A percentile compares a stretch with the other conserved stretches of the same genome.
Conservation (phyloP, 495 filamentous ascomycete species). For the Parathielavia hyrcaniae region DNA sequence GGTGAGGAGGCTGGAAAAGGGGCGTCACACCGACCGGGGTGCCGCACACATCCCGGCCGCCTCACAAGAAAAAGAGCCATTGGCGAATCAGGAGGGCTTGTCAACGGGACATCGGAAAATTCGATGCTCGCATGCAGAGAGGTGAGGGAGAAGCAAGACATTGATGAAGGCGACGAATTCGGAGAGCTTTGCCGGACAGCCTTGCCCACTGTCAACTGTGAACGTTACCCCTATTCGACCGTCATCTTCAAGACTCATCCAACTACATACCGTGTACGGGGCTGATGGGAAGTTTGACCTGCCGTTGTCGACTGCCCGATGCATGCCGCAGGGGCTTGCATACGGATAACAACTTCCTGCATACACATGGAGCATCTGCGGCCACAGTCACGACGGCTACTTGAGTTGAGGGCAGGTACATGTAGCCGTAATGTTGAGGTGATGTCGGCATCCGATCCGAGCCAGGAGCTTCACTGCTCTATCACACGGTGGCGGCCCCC, state of each 20-base stretch:
- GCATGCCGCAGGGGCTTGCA: too few relatives aligned
- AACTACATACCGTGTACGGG: too few relatives aligned
- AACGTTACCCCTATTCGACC: not conserved
- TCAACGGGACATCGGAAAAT: not conserved
- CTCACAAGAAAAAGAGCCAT: not conserved
- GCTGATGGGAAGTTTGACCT: too few relatives aligned
- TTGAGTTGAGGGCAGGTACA: too few relatives aligned
- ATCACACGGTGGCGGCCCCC: not conserved
- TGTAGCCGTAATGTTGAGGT: too few relatives aligned
- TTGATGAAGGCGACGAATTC: not conserved
- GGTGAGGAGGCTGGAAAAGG: not conserved
- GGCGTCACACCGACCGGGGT: not conserved
- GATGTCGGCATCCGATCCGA: not conserved
- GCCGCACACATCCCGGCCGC: not conserved
- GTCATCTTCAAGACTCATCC: too few relatives aligned
- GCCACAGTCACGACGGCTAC: too few relatives aligned
- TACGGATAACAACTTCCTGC: too few relatives aligned
- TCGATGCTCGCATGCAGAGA: slow-evolving; percentile 1
- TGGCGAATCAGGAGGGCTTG: not conserved
- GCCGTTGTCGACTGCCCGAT: too few relatives aligned
- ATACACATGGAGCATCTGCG: too few relatives aligned
- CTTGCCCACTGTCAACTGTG: not conserved
- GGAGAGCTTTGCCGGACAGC: not conserved
- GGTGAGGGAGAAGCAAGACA: not conserved
- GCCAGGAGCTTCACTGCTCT: not conserved